Percentiles rank a stretch among this genome's conserved stretches.
Conservation (phyloP, 805 yeast genomes). For the Wickerhamomyces bisporus region DNA sequence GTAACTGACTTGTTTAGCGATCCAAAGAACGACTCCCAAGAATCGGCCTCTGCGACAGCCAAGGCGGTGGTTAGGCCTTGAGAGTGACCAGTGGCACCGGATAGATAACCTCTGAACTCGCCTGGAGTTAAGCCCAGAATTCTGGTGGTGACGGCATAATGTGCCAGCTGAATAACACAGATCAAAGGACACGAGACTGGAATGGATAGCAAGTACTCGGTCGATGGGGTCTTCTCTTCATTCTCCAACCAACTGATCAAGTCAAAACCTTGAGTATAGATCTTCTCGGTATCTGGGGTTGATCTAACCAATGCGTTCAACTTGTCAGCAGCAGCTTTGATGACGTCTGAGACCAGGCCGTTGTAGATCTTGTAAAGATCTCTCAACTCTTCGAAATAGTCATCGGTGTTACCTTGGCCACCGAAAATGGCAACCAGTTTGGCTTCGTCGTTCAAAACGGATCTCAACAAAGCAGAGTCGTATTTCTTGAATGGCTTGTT, state of each 20-base stretch:
- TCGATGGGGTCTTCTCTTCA: slow-evolving; percentile 85
- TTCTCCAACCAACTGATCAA: slow-evolving; percentile 80
- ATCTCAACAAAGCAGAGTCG: slow-evolving; percentile 58
- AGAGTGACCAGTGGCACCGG: slow-evolving; percentile 84
- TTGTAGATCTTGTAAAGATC: slow-evolving; percentile 75
- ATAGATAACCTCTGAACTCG: slow-evolving; percentile 61
- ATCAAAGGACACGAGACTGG: slow-evolving; percentile 97
- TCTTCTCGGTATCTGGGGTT: slow-evolving; percentile 74
- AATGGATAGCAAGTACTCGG: slow-evolving; percentile 80
- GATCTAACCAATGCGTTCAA: slow-evolving; percentile 64
- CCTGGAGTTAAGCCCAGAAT: slow-evolving; percentile 87
- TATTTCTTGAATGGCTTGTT: slow-evolving; percentile 45
- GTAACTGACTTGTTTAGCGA: slow-evolving; percentile 76
- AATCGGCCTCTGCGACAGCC: slow-evolving; percentile 75
- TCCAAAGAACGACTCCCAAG: slow-evolving; percentile 79
- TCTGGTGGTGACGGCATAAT: slow-evolving; percentile 83
- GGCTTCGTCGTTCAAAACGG: slow-evolving; percentile 53
- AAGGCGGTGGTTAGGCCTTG: slow-evolving; percentile 92
- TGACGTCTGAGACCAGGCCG: slow-evolving; percentile 67
- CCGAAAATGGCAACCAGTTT: slow-evolving; percentile 85
- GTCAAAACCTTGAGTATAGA: slow-evolving; percentile 91
- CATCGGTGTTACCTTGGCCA: slow-evolving; percentile 98
- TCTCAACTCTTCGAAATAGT: slow-evolving; percentile 93
- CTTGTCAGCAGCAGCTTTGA: slow-evolving; percentile 62
- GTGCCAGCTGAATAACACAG: slow-evolving; percentile 92